Conservation (phyloP, 2,329 filamentous ascomycete species). For the Nigrospora osmanthi region DNA sequence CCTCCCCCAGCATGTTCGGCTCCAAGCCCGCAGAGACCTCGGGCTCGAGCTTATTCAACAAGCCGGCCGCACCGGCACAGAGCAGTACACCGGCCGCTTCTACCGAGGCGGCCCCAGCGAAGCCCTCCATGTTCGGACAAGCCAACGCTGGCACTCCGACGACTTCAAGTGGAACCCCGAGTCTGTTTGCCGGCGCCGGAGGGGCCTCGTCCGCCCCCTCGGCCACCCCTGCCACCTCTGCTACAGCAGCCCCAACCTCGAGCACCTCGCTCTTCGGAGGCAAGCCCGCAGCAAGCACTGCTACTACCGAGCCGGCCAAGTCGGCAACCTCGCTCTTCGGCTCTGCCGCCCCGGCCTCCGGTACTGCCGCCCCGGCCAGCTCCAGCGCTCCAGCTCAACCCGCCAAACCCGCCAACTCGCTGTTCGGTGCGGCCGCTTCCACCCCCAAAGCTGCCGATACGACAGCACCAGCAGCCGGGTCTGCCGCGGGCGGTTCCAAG, state of each 20-base stretch:
- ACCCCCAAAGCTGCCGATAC: conserved; percentile 17
- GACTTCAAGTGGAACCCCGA: conserved; percentile 1
- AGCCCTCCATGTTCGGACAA: conserved; percentile 14
- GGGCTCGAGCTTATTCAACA: conserved; percentile 10
- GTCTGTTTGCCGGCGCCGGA: conserved; percentile 8
- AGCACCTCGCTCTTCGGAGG: conserved; percentile 10
- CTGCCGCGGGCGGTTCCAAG: conserved; percentile 22
- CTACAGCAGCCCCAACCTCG: conserved; percentile 8
- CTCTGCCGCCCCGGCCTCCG: conserved; percentile 11
- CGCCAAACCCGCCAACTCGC: conserved; percentile 14
- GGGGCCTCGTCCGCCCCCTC: conserved; percentile 12
- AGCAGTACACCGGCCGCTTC: conserved; percentile 2
- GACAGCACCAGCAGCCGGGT: conserved; percentile 20
- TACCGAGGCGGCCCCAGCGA: conserved; percentile 12
- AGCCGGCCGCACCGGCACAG: conserved; percentile 3
- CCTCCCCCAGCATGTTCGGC: conserved; percentile 8
- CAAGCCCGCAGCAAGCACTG: conserved; percentile 12
- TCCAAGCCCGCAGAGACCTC: conserved; percentile 12
- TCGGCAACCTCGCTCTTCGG: conserved; percentile 19
- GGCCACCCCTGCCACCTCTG: conserved; percentile 8
- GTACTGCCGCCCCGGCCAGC: conserved; percentile 15
- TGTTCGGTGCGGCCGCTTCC: conserved; percentile 22
- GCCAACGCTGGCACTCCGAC: conserved; percentile 3
- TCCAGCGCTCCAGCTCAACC: conserved; percentile 18
- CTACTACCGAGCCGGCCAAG: conserved; percentile 19